Evolutionary conservation across 371 early-diverging fungal genomes (phyloP).

Genomic region (Rhizopus stolonifer): DNA sequence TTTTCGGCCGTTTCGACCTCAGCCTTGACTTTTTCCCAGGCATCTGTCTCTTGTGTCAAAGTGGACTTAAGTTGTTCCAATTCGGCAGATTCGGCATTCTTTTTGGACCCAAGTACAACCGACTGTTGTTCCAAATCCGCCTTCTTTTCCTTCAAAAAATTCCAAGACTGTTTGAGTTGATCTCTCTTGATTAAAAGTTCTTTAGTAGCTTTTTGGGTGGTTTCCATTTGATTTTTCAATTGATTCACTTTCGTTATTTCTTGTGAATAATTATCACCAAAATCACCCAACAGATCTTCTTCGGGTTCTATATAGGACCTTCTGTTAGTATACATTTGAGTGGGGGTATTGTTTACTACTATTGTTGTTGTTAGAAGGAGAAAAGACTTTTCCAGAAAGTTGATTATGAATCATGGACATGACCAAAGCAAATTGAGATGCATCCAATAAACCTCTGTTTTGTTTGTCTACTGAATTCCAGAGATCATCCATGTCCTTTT

Average conservation of each 20-base stretch:
- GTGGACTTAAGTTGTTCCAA: constrained; percentile 22
- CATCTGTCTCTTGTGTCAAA: constrained; percentile 24
- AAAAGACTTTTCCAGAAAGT: constrained; percentile 59
- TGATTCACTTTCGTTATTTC: constrained; percentile 43
- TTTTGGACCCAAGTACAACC: constrained; percentile 5
- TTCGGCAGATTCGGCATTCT: constrained; percentile 8
- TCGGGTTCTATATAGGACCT: constrained; percentile 12
- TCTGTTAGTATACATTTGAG: not conserved
- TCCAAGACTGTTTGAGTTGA: constrained; percentile 18
- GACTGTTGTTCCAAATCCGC: constrained; percentile 22
- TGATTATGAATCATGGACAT: constrained; percentile 89
- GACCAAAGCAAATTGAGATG: constrained; percentile 90
- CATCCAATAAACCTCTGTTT: constrained; percentile 73
- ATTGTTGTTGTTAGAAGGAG: constrained; percentile 34
- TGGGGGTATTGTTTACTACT: not conserved
- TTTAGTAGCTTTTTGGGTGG: constrained; percentile 21
- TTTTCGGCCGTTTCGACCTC: constrained; percentile 27
- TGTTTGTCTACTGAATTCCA: constrained; percentile 83
- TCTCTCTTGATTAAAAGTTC: constrained; percentile 27
- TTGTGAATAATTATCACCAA: constrained; percentile 34
- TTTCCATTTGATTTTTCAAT: constrained; percentile 39
- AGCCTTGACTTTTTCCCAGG: constrained; percentile 19
- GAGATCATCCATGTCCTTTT: constrained; percentile 73
- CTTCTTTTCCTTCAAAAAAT: constrained; percentile 28
- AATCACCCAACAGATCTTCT: constrained; percentile 46